Evolutionary conservation across 2,329 filamentous ascomycete genomes (phyloP).

Genomic region (Penicillium sp.): DNA sequence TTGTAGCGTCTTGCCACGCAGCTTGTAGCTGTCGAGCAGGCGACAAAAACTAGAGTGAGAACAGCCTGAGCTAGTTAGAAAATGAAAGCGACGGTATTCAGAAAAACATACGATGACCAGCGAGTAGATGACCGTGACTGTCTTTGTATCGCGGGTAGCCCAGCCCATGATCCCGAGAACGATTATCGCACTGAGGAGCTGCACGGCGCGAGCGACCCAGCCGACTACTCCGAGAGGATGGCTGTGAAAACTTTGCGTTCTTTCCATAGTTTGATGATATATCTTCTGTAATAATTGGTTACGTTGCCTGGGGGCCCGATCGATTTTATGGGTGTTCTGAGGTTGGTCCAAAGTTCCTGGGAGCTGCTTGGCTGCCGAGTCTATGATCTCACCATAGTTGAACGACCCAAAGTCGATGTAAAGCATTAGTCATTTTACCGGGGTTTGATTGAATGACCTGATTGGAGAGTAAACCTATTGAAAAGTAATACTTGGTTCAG

Average conservation of each 20-base stretch:
- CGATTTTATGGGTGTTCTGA: too few relatives aligned
- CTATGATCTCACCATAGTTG: not conserved
- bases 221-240: conserved; percentile 15
- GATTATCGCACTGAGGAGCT: conserved; percentile 20
- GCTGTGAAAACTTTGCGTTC: conserved; percentile 11
- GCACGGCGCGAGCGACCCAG: conserved; percentile 13
- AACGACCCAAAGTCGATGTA: not conserved
- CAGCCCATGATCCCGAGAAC: conserved; percentile 27
- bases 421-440: not conserved
- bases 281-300: too few relatives aligned
- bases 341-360: too few relatives aligned
- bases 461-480: not conserved
- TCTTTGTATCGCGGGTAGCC: conserved; percentile 20
- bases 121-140: conserved; percentile 24
- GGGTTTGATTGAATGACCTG: too few relatives aligned
- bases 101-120: conserved; percentile 18
- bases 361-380: not conserved
- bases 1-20: conserved; percentile 8
- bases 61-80: conserved; percentile 4
- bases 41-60: conserved; percentile 13
- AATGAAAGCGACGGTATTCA: not conserved
- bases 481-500: not conserved
- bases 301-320: too few relatives aligned
- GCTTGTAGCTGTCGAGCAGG: conserved; percentile 7
- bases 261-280: not conserved